A percentile compares a stretch with the other conserved stretches of the same genome.
phyloP scores from a whole-genome alignment of 805 yeast species.

The Spathaspora sp. region DNA sequence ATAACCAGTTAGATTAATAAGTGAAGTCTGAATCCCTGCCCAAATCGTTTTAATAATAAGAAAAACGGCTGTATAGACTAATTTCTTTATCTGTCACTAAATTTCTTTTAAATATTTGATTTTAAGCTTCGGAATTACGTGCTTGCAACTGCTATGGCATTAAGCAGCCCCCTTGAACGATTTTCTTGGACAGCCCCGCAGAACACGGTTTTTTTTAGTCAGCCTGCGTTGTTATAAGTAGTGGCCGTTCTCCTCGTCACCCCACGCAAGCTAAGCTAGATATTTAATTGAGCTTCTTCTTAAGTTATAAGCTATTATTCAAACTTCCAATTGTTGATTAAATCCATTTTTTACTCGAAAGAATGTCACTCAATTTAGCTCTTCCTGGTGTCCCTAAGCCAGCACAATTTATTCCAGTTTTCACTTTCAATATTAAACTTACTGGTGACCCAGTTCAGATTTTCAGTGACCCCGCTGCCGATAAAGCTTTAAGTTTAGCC shows the following conservation, averaged over 20 bases:
- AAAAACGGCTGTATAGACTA: too few species aligned
- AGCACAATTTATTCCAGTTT: constrained; percentile 30
- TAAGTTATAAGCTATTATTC: background rate
- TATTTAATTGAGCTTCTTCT: background rate
- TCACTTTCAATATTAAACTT: constrained; percentile 24
- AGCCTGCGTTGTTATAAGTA: background rate
- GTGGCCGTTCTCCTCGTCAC: background rate
- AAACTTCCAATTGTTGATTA: background rate
- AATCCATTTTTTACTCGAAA: background rate
- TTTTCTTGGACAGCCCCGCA: too few species aligned
- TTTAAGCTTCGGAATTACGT: too few species aligned
- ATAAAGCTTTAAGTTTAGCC: constrained; percentile 19
- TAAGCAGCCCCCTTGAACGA: too few species aligned
- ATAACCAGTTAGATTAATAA: too few species aligned
- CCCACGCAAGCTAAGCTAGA: background rate
- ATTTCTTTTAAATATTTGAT: too few species aligned
- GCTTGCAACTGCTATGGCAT: too few species aligned
- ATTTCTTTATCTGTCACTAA: too few species aligned
- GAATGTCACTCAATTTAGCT: constrained; percentile 3
- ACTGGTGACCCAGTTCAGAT: constrained; percentile 17
- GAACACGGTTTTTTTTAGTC: background rate
- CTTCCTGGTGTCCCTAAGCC: constrained; percentile 15
- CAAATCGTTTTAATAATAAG: too few species aligned
- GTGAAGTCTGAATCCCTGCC: too few species aligned
- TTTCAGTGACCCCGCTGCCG: constrained; percentile 12